A percentile compares a stretch with the other conserved stretches of the same genome.
Conservation (phyloP, 2,329 filamentous ascomycete species). For the Apiospora marii region DNA sequence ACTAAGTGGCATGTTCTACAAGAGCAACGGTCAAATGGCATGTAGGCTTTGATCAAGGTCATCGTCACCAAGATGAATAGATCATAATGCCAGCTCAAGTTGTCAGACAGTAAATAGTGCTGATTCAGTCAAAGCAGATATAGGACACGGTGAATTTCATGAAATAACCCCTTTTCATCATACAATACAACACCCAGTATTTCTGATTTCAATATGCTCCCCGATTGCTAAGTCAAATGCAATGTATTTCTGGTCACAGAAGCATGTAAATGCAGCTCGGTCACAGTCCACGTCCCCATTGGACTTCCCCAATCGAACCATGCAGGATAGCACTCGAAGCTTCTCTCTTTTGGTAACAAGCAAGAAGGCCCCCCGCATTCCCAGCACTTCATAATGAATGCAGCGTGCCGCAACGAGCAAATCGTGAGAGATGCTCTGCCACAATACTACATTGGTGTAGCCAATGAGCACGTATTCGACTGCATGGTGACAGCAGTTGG, state of each 20-base stretch:
- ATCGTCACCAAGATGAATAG: not conserved
- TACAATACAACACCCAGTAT: too few relatives aligned
- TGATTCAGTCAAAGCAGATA: not conserved
- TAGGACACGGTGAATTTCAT: not conserved
- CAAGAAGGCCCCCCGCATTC: not conserved
- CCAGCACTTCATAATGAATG: not conserved
- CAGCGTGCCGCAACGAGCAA: not conserved
- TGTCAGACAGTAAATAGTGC: not conserved
- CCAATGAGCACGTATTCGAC: not conserved
- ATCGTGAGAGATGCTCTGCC: not conserved
- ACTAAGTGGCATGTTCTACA: too few relatives aligned
- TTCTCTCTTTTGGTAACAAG: not conserved
- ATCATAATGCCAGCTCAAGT: not conserved
- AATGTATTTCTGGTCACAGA: not conserved
- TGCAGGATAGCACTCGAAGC: not conserved
- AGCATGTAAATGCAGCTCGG: not conserved
- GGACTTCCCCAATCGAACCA: not conserved
- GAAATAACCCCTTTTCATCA: not conserved
- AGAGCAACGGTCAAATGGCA: too few relatives aligned
- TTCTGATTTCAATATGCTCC: not conserved
- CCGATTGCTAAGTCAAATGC: not conserved
- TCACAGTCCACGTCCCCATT: not conserved
- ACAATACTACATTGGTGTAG: not conserved
- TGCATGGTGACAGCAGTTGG: not conserved
- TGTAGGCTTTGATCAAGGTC: not conserved